These are phyloP conservation scores for Withania somnifera DNA, from an alignment of 305 asterid species.

Conservation along the genomic window DNA sequence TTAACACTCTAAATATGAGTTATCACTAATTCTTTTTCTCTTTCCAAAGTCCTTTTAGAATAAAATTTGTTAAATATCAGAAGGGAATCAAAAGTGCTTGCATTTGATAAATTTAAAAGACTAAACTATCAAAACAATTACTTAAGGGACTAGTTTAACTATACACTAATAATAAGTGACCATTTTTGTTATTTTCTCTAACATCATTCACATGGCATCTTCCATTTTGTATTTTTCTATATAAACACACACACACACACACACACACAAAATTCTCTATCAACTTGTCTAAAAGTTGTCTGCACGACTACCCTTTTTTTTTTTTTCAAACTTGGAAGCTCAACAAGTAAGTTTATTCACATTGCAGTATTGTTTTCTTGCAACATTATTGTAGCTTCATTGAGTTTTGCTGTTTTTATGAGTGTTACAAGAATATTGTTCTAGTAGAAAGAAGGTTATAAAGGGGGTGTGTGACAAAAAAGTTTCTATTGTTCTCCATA, in stretches of 20 bases:
- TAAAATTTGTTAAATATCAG: background rate
- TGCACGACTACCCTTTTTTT: background rate
- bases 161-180: background rate
- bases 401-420: background rate
- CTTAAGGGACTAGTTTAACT: background rate
- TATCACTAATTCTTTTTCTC: background rate
- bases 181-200: background rate
- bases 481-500: background rate
- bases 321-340: background rate
- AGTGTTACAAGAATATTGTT: background rate
- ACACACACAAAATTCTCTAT: background rate
- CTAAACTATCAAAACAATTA: background rate
- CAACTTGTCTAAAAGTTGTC: background rate
- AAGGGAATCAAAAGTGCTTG: background rate
- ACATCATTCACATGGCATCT: background rate
- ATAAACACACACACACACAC: background rate
- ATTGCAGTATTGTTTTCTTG: background rate
- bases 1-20: background rate
- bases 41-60: background rate
- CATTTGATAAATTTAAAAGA: background rate
- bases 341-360: constrained; percentile 14
- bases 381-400: too few species aligned
- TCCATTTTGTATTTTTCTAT: background rate
- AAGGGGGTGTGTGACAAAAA: background rate
- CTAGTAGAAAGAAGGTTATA: background rate